These are phyloP conservation scores for Chloroidium sp. DNA, from an alignment of 163 green algal genomes.

Conservation along the genomic window DNA sequence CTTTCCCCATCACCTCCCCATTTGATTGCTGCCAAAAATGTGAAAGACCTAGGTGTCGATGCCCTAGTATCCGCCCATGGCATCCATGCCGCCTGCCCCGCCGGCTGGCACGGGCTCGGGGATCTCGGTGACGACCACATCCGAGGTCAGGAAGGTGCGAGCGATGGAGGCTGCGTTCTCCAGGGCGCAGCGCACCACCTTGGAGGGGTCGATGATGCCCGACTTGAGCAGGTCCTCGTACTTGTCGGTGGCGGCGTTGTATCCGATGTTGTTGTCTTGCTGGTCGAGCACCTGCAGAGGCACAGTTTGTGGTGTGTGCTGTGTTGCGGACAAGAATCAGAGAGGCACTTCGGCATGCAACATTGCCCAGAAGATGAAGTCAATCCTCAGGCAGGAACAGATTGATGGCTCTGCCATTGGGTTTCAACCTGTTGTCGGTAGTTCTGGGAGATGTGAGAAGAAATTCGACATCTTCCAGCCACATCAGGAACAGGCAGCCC, in stretches of 20 bases:
- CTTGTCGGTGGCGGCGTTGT: conserved; percentile 77
- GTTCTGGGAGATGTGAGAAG: no score
- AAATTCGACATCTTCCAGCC: no score
- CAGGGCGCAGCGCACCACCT: conserved; percentile 87
- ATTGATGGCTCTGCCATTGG: no score
- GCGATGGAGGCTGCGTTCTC: conserved; percentile 95
- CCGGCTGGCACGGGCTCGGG: conserved; percentile 54
- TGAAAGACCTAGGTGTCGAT: no score
- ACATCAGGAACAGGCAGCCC: no score
- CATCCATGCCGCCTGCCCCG: conserved; percentile 34
- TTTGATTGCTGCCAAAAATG: no score
- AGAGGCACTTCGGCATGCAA: no score
- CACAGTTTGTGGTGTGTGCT: background rate
- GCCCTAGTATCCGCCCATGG: conserved; percentile 34
- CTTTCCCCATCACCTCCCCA: no score
- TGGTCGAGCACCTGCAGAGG: conserved; percentile 50
- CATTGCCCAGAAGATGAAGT: no score
- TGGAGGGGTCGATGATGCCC: conserved; percentile 99
- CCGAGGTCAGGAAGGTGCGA: conserved; percentile 93
- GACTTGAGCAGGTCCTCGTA: conserved; percentile 87
- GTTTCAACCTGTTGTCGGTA: no score
- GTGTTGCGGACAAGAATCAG: no score
- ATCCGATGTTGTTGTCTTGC: conserved; percentile 65
- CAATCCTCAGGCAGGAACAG: no score
- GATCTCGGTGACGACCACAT: conserved; percentile 94